Conservation (phyloP, 2,329 filamentous ascomycete species). For the Microdochium trichocladiopsis region DNA sequence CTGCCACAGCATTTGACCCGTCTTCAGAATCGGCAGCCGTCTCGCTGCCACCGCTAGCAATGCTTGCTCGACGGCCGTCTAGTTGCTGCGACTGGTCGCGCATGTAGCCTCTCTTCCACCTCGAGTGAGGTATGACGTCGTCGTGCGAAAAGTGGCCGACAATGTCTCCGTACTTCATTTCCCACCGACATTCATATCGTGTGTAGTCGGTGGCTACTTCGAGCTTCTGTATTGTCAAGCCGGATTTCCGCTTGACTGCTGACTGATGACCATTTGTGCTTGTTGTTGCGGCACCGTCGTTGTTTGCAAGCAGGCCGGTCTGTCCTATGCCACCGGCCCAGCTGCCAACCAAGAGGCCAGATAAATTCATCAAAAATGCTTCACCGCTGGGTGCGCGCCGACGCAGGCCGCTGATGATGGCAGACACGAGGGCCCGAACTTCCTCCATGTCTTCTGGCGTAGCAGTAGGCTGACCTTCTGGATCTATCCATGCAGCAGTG, state of each 20-base stretch:
- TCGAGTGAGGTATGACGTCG: not conserved
- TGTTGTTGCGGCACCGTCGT: not conserved
- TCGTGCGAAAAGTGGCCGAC: not conserved
- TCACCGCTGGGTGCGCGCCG: slow-evolving; percentile 42
- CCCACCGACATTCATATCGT: not conserved
- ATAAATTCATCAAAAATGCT: slow-evolving; percentile 51
- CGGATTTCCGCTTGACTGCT: not conserved
- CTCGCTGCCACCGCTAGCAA: not conserved
- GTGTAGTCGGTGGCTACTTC: not conserved
- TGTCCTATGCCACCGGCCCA: not conserved
- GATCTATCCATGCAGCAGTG: slow-evolving; percentile 44
- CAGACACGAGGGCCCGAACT: slow-evolving; percentile 43
- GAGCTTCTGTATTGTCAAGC: not conserved
- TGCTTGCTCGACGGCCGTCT: not conserved
- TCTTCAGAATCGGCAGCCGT: not conserved
- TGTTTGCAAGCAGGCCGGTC: not conserved
- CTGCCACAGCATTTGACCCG: not conserved
- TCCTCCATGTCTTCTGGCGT: slow-evolving; percentile 42
- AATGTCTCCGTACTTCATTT: not conserved
- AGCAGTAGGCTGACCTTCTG: slow-evolving; percentile 29
- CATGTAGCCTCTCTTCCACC: not conserved
- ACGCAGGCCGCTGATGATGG: slow-evolving; percentile 45
- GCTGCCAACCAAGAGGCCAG: slow-evolving; percentile 30
- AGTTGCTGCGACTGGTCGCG: not conserved
- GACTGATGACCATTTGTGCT: too few relatives aligned